These are phyloP conservation scores for Penstemon eatonii DNA, from an alignment of 257 asterid genomes.

Conservation along the genomic window DNA sequence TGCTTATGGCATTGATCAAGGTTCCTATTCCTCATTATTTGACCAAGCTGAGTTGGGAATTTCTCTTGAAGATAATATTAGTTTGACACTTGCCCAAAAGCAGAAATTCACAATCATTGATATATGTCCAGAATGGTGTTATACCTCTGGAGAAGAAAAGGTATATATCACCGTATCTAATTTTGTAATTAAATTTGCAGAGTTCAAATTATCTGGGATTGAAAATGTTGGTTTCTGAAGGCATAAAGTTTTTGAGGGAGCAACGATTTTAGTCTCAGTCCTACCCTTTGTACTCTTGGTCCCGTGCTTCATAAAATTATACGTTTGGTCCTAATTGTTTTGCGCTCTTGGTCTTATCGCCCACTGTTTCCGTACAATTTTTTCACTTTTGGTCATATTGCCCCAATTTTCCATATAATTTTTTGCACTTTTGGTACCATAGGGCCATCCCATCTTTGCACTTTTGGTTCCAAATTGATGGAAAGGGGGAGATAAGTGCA, in stretches of 20 bases:
- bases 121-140: slow-evolving; percentile 94
- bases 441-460: no score
- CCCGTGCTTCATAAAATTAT: no score
- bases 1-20: slow-evolving; percentile 41
- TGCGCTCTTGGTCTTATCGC: no score
- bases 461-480: no score
- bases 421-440: no score
- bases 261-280: no score
- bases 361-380: no score
- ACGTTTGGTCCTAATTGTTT: no score
- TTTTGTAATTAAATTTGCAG: neutral
- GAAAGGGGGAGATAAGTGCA: no score
- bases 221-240: neutral
- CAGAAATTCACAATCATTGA: slow-evolving; percentile 79
- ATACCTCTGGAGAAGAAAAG: slow-evolving; percentile 77
- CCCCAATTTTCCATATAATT: no score
- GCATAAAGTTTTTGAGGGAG: neutral
- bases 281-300: no score
- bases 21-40: slow-evolving; percentile 43
- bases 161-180: slow-evolving; percentile 37
- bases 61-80: slow-evolving; percentile 49
- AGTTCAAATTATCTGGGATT: neutral
- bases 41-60: slow-evolving; percentile 51
- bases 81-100: slow-evolving; percentile 59
- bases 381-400: no score